Conservation (phyloP, 2,329 filamentous ascomycete genomes). For the Penicillium sp. region DNA sequence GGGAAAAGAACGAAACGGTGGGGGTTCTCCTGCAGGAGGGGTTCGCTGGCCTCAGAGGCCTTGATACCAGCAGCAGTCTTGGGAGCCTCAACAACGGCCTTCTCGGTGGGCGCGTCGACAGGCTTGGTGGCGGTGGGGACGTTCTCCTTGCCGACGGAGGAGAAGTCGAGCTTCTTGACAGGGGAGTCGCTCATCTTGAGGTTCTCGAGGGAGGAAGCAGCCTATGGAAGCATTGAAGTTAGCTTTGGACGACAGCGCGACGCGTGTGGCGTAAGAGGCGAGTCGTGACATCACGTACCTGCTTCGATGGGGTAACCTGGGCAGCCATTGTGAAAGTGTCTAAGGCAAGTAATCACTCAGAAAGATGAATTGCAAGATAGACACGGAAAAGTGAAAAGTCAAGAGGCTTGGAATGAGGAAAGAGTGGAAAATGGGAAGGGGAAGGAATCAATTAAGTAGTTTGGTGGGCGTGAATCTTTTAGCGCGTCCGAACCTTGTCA, state of each 20-base stretch:
- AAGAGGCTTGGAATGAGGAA: constrained; percentile 24
- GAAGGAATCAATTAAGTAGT: constrained; percentile 36
- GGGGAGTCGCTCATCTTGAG: constrained; percentile 89
- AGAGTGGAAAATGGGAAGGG: constrained; percentile 28
- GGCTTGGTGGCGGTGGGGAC: constrained; percentile 53
- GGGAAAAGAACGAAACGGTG: constrained; percentile 97
- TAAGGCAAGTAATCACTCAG: constrained; percentile 29
- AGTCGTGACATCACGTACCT: constrained; percentile 56
- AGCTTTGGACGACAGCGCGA: constrained; percentile 32
- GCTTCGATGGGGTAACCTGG: constrained; percentile 72
- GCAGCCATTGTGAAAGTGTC: constrained; percentile 63
- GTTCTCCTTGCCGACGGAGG: constrained; percentile 78
- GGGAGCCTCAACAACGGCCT: constrained; percentile 49
- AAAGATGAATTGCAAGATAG: constrained; percentile 1
- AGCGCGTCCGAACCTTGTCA: constrained; percentile 41
- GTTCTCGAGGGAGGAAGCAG: constrained; percentile 79
- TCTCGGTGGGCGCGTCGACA: constrained; percentile 56
- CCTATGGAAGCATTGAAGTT: constrained; percentile 56
- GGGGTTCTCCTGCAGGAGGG: constrained; percentile 90
- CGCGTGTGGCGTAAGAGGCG: constrained; percentile 33
- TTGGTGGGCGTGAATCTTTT: constrained; percentile 31
- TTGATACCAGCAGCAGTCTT: constrained; percentile 57
- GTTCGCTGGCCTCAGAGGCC: constrained; percentile 76
- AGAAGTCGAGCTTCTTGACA: constrained; percentile 84
- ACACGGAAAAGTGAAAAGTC: constrained; percentile 12